Base-by-base conservation (phyloP, 345 rosid genomes). In the Durio zibethinus region DNA sequence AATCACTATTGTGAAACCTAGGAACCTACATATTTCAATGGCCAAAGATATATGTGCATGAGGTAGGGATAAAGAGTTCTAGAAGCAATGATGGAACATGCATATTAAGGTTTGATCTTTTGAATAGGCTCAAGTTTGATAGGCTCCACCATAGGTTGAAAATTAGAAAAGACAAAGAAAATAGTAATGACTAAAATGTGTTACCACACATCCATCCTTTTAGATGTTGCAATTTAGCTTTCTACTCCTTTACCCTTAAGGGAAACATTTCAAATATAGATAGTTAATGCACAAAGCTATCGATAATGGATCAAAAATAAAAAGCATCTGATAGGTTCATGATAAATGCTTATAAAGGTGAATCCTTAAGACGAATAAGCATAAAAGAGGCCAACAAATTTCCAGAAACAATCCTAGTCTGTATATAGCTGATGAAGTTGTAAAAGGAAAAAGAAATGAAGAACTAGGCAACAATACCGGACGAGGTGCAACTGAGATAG, bases 401-500 rank as follows among this genome's bases (percentile, higher is more conserved):
- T 43, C 21, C 21, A 43, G 33, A 68, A 68, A 43, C 21, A 43
- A 68, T 31, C 21, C 20, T 67, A 43, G 53, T 67, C 53, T 16
- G 14, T 68, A 29, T 6, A 21, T 66, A 14, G 35, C 43, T 43
- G 73, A 43, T 68, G 35, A 42, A 43, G 27, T 54, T 8, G 54
- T 43, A 43, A 42, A 67, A 42, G 53, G 53, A 67, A 67, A 47
- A 63, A 62, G 18, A 23, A 11, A 45, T 4, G 29, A 74, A 72
- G 62, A 38, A 70, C 27, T 23, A 68, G 60, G 52, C 63, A 67
- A 79, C 61, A 71, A 79, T 92, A 96, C 99, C 88, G 91, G 97
- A 43, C 92, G 94, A 62, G 98, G 98, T 14, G 94, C 99, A 82
- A 96, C 92, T 40, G 99, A 96, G 74, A 96, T 86, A n/a, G 98